Percentiles rank a stretch among this genome's conserved stretches.
Evolutionary conservation across 768 basidiomycete genomes (phyloP).

Genomic region (Favolaschia claudopus): DNA sequence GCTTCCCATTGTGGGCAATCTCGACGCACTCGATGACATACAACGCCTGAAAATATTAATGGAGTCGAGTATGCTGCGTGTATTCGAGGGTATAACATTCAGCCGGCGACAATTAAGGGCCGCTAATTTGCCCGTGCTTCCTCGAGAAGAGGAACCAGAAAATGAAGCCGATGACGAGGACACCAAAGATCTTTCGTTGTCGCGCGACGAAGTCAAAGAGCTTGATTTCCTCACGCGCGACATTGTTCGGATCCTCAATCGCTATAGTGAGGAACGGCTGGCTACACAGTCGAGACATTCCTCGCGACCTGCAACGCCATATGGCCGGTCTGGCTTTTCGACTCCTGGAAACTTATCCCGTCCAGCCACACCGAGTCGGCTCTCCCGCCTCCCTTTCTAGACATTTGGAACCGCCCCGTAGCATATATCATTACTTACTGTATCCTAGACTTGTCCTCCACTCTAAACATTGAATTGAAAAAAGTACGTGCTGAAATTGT

Average conservation of each 20-base stretch:
- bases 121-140: constrained; percentile 41
- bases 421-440: constrained; percentile 21
- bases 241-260: constrained; percentile 76
- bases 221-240: constrained; percentile 77
- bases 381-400: constrained; percentile 18
- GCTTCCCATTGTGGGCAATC: constrained; percentile 82
- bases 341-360: constrained; percentile 67
- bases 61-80: constrained; percentile 86
- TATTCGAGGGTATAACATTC: constrained; percentile 85
- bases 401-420: neutral
- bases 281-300: constrained; percentile 62
- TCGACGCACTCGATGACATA: constrained; percentile 82
- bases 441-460: constrained; percentile 17
- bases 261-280: constrained; percentile 72
- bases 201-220: constrained; percentile 74
- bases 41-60: constrained; percentile 80
- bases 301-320: constrained; percentile 75
- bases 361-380: constrained; percentile 69
- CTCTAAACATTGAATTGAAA: constrained; percentile 9
- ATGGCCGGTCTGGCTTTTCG: constrained; percentile 67
- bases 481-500: neutral
- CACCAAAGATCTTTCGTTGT: constrained; percentile 59
- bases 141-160: constrained; percentile 63
- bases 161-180: constrained; percentile 58
- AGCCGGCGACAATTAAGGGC: constrained; percentile 44